Percentiles rank a stretch among this genome's conserved stretches.
Evolutionary conservation across 106 monocot species (phyloP).

Genomic region (Platanthera guangdongensis): DNA sequence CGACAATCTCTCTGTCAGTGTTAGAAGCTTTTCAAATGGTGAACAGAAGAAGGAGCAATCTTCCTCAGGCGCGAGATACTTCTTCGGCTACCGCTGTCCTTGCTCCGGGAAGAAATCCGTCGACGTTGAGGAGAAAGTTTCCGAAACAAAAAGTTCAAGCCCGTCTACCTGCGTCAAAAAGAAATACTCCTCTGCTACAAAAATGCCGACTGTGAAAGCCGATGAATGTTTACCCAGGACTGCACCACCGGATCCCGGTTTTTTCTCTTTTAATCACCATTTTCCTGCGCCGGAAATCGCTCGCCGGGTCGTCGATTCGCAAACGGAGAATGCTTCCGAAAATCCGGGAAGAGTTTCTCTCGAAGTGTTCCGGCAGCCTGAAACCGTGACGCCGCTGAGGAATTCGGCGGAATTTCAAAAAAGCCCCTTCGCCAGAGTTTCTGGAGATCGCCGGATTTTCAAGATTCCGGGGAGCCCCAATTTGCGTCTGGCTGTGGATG

Average conservation of each 20-base stretch:
- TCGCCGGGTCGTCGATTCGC: slow-evolving; percentile 10
- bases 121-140: slow-evolving; percentile 40
- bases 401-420: neutral
- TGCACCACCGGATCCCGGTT: slow-evolving; percentile 11
- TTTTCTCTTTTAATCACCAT: slow-evolving; percentile 14
- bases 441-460: slow-evolving; percentile 10
- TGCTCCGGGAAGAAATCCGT: slow-evolving; percentile 60
- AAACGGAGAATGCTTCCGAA: neutral
- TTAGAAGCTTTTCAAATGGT: slow-evolving; percentile 13
- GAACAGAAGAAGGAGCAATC: slow-evolving; percentile 7
- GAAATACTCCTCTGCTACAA: neutral
- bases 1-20: slow-evolving; percentile 19
- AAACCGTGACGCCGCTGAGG: neutral
- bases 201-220: neutral
- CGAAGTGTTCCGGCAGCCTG: slow-evolving; percentile 38
- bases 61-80: slow-evolving; percentile 11
- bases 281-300: slow-evolving; percentile 14
- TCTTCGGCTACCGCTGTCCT: slow-evolving; percentile 40
- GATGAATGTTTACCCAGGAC: slow-evolving; percentile 19
- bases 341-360: slow-evolving; percentile 34
- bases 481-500: slow-evolving; percentile 15
- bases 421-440: neutral
- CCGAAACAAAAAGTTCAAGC: slow-evolving; percentile 21
- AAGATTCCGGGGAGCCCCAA: slow-evolving; percentile 4
- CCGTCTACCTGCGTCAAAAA: neutral